Percentiles rank a stretch among this genome's conserved stretches.
Evolutionary conservation across 139 green algal genomes (phyloP).

Genomic region (Coccomyxa sp.): DNA sequence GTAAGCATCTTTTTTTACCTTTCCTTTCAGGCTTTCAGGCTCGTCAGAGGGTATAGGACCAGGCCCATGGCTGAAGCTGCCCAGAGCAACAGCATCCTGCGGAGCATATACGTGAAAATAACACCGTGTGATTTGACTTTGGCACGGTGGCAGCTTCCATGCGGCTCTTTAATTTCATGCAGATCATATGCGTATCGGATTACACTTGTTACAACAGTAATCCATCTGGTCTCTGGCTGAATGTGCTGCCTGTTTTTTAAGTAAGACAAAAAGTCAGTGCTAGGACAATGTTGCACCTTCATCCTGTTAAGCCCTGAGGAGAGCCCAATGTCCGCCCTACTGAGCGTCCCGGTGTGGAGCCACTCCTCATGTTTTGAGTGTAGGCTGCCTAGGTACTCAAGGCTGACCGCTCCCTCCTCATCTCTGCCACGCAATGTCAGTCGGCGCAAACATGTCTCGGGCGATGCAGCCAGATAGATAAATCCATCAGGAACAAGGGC

Average conservation of each 20-base stretch:
- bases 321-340: not conserved
- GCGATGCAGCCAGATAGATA: conserved; percentile 84
- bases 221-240: no score
- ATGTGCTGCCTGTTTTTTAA: not conserved
- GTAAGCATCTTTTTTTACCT: no score
- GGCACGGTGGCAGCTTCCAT: no score
- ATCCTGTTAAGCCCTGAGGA: not conserved
- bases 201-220: not conserved
- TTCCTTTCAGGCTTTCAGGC: no score
- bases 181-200: not conserved
- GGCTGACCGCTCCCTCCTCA: conserved; percentile 51
- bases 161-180: not conserved
- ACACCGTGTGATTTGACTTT: no score
- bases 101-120: no score
- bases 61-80: not conserved
- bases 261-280: not conserved
- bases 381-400: conserved; percentile 80
- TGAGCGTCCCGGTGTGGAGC: conserved; percentile 36
- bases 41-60: not conserved
- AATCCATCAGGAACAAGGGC: conserved; percentile 88
- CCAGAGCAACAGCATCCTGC: no score
- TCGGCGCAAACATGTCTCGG: conserved; percentile 72
- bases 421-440: conserved; percentile 43
- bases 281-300: not conserved
- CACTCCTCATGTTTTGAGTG: conserved; percentile 94